A percentile compares a stretch with the other conserved stretches of the same genome.
These are phyloP conservation scores for Aspergillus niger DNA, from an alignment of 2,329 filamentous ascomycete genomes.

Conservation along the genomic window DNA sequence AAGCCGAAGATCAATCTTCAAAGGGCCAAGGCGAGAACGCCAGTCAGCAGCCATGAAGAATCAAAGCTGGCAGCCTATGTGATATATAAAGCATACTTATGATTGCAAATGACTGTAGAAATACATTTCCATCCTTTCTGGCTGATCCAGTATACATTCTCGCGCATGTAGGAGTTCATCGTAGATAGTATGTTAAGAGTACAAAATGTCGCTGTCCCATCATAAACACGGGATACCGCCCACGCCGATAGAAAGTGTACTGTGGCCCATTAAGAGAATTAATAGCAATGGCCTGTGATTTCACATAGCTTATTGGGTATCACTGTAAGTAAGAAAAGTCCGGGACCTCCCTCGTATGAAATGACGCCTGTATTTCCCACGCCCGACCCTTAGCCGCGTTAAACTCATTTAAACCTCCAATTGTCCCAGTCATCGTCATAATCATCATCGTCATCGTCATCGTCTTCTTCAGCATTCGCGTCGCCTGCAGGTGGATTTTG, in stretches of 20 bases:
- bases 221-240: conserved; percentile 3
- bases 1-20: conserved; percentile 25
- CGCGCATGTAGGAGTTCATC: background rate
- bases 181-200: background rate
- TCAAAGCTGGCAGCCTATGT: background rate
- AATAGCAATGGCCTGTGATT: conserved; percentile 21
- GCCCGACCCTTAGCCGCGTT: conserved; percentile 19
- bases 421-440: conserved; percentile 54
- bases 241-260: conserved; percentile 8
- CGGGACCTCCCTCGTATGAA: conserved; percentile 28
- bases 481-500: conserved; percentile 42
- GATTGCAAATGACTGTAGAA: conserved; percentile 9
- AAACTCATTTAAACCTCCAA: conserved; percentile 42
- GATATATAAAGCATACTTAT: conserved; percentile 2
- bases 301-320: conserved; percentile 36
- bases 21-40: background rate
- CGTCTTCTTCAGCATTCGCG: conserved; percentile 26
- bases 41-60: background rate
- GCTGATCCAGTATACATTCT: background rate
- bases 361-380: conserved; percentile 25
- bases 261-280: conserved; percentile 15
- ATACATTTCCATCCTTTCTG: conserved; percentile 13
- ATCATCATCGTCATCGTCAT: conserved; percentile 52
- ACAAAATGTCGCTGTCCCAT: background rate
- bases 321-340: conserved; percentile 35